Base-by-base conservation (phyloP, 1,284 basidiomycete species). In the Trametes polyzona region DNA sequence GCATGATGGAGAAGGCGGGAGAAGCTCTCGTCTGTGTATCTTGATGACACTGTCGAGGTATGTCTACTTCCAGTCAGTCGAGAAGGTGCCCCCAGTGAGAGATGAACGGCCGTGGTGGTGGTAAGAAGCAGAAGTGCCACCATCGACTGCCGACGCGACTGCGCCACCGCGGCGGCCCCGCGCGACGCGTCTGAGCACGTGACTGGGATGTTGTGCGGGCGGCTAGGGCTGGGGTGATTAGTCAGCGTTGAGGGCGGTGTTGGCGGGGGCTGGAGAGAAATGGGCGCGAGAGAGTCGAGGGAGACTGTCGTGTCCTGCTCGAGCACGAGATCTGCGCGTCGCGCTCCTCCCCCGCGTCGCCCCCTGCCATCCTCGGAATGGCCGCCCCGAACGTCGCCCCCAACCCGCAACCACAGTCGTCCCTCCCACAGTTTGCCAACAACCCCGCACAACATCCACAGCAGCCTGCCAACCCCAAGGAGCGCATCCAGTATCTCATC, bases 1-100 rank as follows among this genome's bases (percentile, higher is more conserved):
- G 82, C 89, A 92, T 91, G 64, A 63, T 79, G 71, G 68, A 57
- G n/a, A n/a, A n/a, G n/a, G n/a, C n/a, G n/a, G n/a, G n/a, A n/a
- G n/a, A n/a, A n/a, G n/a, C n/a, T n/a, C n/a, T n/a, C n/a, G n/a
- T n/a, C n/a, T n/a, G n/a, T n/a, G n/a, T n/a, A n/a, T n/a, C n/a
- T n/a, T n/a, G n/a, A n/a, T n/a, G n/a, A n/a, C n/a, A n/a, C n/a
- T n/a, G n/a, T n/a, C n/a, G n/a, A n/a, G n/a, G n/a, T n/a, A n/a
- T n/a, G n/a, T n/a, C n/a, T n/a, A n/a, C n/a, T n/a, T n/a, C n/a
- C n/a, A n/a, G n/a, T n/a, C n/a, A n/a, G n/a, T n/a, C n/a, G n/a
- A n/a, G n/a, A n/a, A n/a, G n/a, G n/a, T n/a, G n/a, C n/a, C n/a
- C n/a, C n/a, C n/a, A n/a, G n/a, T n/a, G n/a, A n/a, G n/a, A n/a